phyloP scores from a whole-genome alignment of 2,329 filamentous ascomycete genomes.

The Xylariales sp. region DNA sequence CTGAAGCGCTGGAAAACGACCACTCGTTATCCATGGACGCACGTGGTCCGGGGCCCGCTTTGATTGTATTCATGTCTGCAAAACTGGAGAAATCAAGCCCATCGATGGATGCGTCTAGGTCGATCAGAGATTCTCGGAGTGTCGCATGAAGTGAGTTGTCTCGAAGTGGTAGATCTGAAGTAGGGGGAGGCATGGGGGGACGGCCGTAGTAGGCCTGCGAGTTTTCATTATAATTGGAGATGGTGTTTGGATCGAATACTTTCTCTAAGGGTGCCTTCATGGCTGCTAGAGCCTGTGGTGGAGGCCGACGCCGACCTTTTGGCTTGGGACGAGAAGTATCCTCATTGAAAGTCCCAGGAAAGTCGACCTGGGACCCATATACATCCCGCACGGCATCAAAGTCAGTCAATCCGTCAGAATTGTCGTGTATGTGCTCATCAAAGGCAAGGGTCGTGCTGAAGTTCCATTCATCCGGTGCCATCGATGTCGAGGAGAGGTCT shows the following conservation, averaged over 20 bases:
- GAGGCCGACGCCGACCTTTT: slow-evolving; percentile 49
- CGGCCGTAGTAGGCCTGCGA: slow-evolving; percentile 56
- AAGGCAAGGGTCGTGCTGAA: slow-evolving; percentile 64
- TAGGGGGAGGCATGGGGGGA: slow-evolving; percentile 29
- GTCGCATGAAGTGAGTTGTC: slow-evolving; percentile 49
- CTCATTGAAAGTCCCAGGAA: slow-evolving; percentile 40
- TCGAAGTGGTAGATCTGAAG: slow-evolving; percentile 55
- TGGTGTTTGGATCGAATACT: slow-evolving; percentile 62
- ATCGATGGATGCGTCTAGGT: slow-evolving; percentile 56
- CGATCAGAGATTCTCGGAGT: slow-evolving; percentile 61
- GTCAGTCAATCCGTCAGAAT: slow-evolving; percentile 37
- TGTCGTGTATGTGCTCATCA: slow-evolving; percentile 51
- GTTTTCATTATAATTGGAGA: slow-evolving; percentile 61
- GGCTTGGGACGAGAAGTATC: slow-evolving; percentile 48
- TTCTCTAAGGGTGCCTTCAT: slow-evolving; percentile 59
- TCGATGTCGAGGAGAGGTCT: slow-evolving; percentile 36
- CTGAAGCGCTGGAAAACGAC: slow-evolving; percentile 36
- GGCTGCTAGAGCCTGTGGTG: slow-evolving; percentile 53
- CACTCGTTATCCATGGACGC: slow-evolving; percentile 45
- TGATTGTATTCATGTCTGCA: slow-evolving; percentile 58
- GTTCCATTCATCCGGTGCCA: slow-evolving; percentile 61
- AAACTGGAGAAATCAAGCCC: slow-evolving; percentile 54
- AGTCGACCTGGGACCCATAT: slow-evolving; percentile 55
- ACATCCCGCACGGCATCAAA: slow-evolving; percentile 56
- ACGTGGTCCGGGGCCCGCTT: slow-evolving; percentile 36